Base-by-base conservation (phyloP, 768 basidiomycete species). In the Coprinopsis cinerea region DNA sequence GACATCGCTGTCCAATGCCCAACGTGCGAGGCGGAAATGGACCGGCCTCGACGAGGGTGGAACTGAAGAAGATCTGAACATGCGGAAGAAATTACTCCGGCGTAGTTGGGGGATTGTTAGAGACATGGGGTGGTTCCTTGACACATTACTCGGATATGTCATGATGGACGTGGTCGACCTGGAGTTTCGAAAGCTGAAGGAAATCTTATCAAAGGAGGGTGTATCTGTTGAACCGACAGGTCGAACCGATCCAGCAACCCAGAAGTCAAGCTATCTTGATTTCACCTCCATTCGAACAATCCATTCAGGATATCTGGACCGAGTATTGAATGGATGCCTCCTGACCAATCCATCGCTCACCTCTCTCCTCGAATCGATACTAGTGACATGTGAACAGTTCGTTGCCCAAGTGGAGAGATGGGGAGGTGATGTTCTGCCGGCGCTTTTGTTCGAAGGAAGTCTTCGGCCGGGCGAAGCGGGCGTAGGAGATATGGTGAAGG, bases 91-190 rank as follows among this genome's bases (percentile, higher is more conserved):
- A 44, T 73, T 92, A 17, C 69, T 90, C 49, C 74, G 92, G 51
- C 84, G 82, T 52, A 85, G 86, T 1, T 96, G 92, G 92, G 90
- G 89, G 1, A 77, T 86, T 25, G 85, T 92, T 6, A 70, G 90
- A 59, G 82, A 87, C 59, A 92, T 94, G 92, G 78, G 82, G 35
- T 94, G 91, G 90, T 94, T 93, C 61, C 70, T 95, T 50, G 91
- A 93, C 62, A 83, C 82, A 23, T 60, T 96, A 2, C 67, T 89
- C 48, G 82, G 82, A 9, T 94, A 96, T 63, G 79, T 91, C 52
- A 89, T 91, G 88, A 86, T 79, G 59, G 92, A 95, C 54, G 92
- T 95, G 7, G 76, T 93, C 27, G 92, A 93, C 52, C 78, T 82
- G 14, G 92, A 95, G 61, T 92, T 88, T 59, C 68, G 77, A 49